These are phyloP conservation scores for Glaciozyma martinii DNA, from an alignment of 768 basidiomycete species.

Conservation along the genomic window DNA sequence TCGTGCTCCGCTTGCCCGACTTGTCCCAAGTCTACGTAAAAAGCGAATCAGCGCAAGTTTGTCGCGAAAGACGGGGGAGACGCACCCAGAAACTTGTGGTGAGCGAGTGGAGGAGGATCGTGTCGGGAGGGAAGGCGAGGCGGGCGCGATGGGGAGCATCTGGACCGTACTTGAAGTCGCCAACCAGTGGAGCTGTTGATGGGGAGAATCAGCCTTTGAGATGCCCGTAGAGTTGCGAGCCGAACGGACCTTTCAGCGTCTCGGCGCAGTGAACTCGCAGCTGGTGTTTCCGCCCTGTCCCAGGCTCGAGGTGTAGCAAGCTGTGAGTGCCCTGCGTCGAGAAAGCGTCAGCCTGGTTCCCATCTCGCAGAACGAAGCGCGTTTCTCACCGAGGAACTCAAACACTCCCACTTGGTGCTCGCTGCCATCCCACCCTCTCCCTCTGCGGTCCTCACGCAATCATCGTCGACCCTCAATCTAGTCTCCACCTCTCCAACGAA, in stretches of 20 bases:
- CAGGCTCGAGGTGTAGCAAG: constrained; percentile 14
- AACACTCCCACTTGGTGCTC: constrained; percentile 18
- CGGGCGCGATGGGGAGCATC: background rate
- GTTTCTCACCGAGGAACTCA: constrained; percentile 10
- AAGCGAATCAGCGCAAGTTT: background rate
- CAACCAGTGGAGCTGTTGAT: constrained; percentile 24
- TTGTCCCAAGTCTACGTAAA: background rate
- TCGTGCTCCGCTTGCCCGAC: background rate
- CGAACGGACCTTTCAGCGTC: constrained; percentile 10
- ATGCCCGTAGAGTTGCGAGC: too few relatives aligned
- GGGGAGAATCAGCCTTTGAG: background rate
- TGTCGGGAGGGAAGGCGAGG: constrained; percentile 7
- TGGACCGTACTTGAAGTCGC: constrained; percentile 20
- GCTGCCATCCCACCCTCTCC: background rate
- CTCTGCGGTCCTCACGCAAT: constrained; percentile 6
- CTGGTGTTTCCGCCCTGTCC: constrained; percentile 26
- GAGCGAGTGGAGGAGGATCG: constrained; percentile 17
- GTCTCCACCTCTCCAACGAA: constrained; percentile 7
- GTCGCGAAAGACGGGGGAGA: background rate
- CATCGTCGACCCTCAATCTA: constrained; percentile 13
- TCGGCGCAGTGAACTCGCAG: constrained; percentile 24
- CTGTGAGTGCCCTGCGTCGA: constrained; percentile 2
- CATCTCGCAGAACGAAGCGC: background rate
- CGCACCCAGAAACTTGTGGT: constrained; percentile 10
- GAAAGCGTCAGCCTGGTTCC: background rate